Conservation (phyloP, 139 green algal genomes). For the Eudorina sp. region DNA sequence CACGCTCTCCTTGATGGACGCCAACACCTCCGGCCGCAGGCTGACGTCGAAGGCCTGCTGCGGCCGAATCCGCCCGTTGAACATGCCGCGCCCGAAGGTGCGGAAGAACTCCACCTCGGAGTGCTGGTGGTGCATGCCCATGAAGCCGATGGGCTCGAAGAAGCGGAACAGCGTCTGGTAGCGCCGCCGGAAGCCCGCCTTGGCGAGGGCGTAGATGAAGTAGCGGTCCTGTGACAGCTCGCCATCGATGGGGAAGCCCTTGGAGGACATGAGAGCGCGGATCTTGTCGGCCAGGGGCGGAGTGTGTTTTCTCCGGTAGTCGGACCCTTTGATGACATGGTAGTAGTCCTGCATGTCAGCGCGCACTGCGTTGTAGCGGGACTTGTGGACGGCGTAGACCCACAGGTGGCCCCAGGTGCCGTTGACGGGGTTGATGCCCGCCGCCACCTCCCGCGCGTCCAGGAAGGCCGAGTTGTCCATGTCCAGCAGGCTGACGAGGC, state of each 20-base stretch:
- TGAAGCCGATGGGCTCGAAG: neutral
- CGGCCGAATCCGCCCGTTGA: neutral
- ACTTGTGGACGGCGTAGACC: neutral
- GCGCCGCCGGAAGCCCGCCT: neutral
- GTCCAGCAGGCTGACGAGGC: neutral
- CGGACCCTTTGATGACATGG: neutral
- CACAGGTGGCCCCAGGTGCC: neutral
- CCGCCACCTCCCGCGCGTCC: neutral
- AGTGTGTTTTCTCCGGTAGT: neutral
- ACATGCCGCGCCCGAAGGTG: neutral
- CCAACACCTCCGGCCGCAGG: neutral
- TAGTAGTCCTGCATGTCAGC: neutral
- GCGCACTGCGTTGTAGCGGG: neutral
- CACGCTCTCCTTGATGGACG: neutral
- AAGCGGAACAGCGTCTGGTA: neutral
- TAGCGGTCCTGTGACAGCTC: conserved; percentile 5
- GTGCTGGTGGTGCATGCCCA: neutral
- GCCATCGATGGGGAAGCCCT: neutral
- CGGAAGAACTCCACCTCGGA: neutral
- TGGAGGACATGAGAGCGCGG: neutral
- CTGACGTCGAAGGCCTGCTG: neutral
- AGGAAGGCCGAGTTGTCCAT: neutral
- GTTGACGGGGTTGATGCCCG: neutral
- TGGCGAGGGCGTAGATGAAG: neutral
- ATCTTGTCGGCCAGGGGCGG: neutral